These are phyloP conservation scores for Puccinia novopanici DNA, from an alignment of 1,284 basidiomycete genomes.

Conservation along the genomic window DNA sequence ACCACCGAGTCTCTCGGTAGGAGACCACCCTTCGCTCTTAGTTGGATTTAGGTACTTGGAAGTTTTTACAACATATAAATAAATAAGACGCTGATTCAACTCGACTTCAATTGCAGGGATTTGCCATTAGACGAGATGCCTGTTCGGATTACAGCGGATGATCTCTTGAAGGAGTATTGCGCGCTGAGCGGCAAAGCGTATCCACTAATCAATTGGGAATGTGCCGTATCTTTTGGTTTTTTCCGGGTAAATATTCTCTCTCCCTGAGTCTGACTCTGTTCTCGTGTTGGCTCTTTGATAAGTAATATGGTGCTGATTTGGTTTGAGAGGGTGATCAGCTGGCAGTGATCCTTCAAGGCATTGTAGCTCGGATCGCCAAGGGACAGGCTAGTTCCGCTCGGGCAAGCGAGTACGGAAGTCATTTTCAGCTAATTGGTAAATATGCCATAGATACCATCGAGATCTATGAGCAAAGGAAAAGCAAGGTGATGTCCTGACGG, in stretches of 20 bases:
- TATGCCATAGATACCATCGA: constrained; percentile 68
- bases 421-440: constrained; percentile 70
- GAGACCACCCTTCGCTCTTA: constrained; percentile 52
- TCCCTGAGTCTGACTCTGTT: constrained; percentile 52
- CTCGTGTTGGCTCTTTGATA: constrained; percentile 38
- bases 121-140: constrained; percentile 65
- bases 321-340: constrained; percentile 62
- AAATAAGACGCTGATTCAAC: neutral
- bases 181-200: constrained; percentile 66
- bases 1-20: constrained; percentile 61
- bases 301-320: neutral
- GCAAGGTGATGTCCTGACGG: constrained; percentile 53
- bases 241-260: constrained; percentile 73
- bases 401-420: constrained; percentile 65
- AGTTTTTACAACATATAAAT: constrained; percentile 18
- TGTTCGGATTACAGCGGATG: constrained; percentile 67
- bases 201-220: constrained; percentile 74
- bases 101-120: constrained; percentile 62
- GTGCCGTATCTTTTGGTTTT: constrained; percentile 81
- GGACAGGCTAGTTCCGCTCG: constrained; percentile 82
- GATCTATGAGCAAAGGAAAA: constrained; percentile 58
- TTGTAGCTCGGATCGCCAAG: constrained; percentile 80
- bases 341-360: constrained; percentile 86
- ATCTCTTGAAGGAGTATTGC: constrained; percentile 76
- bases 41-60: constrained; percentile 56